These are phyloP conservation scores for Chaetomiaceae sp. DNA, from an alignment of 2,329 filamentous ascomycete species.

Conservation along the genomic window DNA sequence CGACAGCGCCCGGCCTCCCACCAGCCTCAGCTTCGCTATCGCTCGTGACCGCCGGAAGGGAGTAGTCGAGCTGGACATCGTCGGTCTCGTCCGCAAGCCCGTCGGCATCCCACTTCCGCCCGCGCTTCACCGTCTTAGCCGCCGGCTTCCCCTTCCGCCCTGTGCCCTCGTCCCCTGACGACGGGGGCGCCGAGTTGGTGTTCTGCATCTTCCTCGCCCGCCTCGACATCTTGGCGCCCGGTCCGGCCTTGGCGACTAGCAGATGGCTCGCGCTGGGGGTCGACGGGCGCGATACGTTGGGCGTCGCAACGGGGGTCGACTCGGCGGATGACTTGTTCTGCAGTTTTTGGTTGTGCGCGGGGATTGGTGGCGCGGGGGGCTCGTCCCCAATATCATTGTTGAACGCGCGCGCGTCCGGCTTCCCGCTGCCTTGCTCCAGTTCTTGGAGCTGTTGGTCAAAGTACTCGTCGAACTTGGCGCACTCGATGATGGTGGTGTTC, in stretches of 20 bases:
- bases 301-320: slow-evolving; percentile 64
- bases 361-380: slow-evolving; percentile 36
- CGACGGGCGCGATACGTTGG: slow-evolving; percentile 71
- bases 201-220: slow-evolving; percentile 69
- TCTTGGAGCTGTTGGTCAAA: slow-evolving; percentile 90
- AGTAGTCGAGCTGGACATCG: slow-evolving; percentile 81
- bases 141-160: slow-evolving; percentile 54
- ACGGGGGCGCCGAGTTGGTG: slow-evolving; percentile 59
- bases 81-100: slow-evolving; percentile 82
- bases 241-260: slow-evolving; percentile 68
- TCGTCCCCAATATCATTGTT: slow-evolving; percentile 36
- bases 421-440: slow-evolving; percentile 56
- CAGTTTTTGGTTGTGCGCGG: slow-evolving; percentile 37
- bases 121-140: slow-evolving; percentile 66
- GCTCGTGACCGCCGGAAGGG: slow-evolving; percentile 51
- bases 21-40: slow-evolving; percentile 48
- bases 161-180: slow-evolving; percentile 77
- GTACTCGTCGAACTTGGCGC: slow-evolving; percentile 78
- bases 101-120: slow-evolving; percentile 87
- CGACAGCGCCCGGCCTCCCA: slow-evolving; percentile 56
- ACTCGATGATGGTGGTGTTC: slow-evolving; percentile 72
- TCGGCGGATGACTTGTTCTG: slow-evolving; percentile 52
- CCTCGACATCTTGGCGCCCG: slow-evolving; percentile 71
- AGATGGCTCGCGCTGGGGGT: slow-evolving; percentile 67
- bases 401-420: slow-evolving; percentile 26